phyloP scores from a whole-genome alignment of 1,139 yeast genomes.

The Magnusiomyces ingens region DNA sequence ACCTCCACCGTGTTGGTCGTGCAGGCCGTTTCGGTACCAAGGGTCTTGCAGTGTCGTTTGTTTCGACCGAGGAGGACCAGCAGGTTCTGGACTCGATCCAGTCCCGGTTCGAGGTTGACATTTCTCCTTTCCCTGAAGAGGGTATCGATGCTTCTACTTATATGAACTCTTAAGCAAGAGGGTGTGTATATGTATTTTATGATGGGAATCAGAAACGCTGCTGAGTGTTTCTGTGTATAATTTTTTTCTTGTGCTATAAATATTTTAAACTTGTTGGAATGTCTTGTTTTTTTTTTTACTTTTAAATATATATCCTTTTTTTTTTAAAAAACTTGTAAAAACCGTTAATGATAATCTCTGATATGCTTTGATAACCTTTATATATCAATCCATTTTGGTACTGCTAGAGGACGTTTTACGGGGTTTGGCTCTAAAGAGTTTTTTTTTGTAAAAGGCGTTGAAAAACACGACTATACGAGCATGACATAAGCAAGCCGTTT shows the following conservation, averaged over 20 bases:
- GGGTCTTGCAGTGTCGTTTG: slow-evolving; percentile 93
- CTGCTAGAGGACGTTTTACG: too few relatives aligned
- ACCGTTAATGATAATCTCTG: background rate
- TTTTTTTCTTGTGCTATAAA: background rate
- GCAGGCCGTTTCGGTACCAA: slow-evolving; percentile 99
- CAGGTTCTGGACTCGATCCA: slow-evolving; percentile 89
- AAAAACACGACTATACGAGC: too few relatives aligned
- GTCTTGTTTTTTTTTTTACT: background rate
- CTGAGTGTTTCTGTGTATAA: background rate
- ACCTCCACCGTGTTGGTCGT: slow-evolving; percentile 98
- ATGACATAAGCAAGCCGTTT: too few relatives aligned
- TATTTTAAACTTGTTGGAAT: background rate
- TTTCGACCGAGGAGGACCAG: slow-evolving; percentile 79
- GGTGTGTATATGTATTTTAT: background rate
- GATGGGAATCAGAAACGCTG: too few relatives aligned
- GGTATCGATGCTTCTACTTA: slow-evolving; percentile 97
- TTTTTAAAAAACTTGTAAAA: background rate
- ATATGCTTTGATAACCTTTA: too few relatives aligned
- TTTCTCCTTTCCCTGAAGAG: slow-evolving; percentile 93
- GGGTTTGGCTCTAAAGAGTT: too few relatives aligned
- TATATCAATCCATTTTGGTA: too few relatives aligned
- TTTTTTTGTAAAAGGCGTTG: too few relatives aligned
- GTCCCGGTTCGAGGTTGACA: slow-evolving; percentile 94
- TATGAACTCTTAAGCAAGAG: slow-evolving; percentile 69
- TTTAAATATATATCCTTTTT: background rate